Evolutionary conservation across 257 asterid species (phyloP).

Genomic region (Solanum chmielewskii): DNA sequence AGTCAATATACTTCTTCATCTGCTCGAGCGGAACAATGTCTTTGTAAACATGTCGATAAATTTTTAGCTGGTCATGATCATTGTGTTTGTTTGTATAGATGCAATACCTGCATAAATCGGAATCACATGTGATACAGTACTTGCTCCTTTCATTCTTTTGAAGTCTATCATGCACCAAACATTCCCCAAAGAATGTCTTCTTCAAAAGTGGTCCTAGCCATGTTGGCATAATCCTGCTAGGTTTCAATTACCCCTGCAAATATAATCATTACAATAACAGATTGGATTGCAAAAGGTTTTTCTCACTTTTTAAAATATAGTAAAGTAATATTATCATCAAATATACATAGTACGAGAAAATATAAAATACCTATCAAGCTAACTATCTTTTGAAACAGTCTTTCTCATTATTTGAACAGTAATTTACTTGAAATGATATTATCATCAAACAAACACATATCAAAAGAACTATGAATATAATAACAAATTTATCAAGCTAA

Average conservation of each 20-base stretch:
- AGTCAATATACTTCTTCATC: slow-evolving; percentile 5
- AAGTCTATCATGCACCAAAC: slow-evolving; percentile 6
- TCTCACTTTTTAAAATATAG: too few relatives aligned
- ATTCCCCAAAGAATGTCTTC: slow-evolving; percentile 25
- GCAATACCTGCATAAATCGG: slow-evolving; percentile 22
- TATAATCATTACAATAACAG: neutral
- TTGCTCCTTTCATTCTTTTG: slow-evolving; percentile 22
- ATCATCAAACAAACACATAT: neutral
- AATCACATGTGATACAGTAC: slow-evolving; percentile 24
- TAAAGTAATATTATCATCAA: too few relatives aligned
- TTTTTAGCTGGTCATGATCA: slow-evolving; percentile 4
- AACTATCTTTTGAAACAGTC: neutral
- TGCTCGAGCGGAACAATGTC: slow-evolving; percentile 14
- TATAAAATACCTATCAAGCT: neutral
- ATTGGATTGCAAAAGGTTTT: neutral
- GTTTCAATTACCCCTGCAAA: neutral
- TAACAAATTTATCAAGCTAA: neutral
- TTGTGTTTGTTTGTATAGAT: slow-evolving; percentile 5
- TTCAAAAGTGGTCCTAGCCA: slow-evolving; percentile 20
- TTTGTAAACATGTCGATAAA: slow-evolving; percentile 17
- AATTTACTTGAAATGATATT: neutral
- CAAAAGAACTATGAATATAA: neutral
- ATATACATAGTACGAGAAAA: too few relatives aligned
- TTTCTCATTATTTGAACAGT: neutral
- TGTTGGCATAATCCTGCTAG: neutral